Conservation (phyloP, 1,139 yeast species). For the Pichia inconspicua region DNA sequence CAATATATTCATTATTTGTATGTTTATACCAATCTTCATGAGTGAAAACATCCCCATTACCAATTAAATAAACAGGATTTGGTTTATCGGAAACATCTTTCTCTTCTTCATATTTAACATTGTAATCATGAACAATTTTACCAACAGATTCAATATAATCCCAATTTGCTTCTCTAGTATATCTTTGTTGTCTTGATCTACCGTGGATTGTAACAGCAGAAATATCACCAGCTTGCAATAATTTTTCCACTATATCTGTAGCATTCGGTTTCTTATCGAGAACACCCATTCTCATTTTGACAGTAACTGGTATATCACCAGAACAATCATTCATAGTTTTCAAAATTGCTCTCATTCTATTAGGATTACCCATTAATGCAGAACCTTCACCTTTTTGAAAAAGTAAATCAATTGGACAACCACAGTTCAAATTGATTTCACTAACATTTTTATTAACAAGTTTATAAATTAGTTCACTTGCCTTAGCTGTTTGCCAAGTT, state of each 20-base stretch:
- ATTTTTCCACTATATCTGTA: conserved; percentile 56
- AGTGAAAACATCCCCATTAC: conserved; percentile 89
- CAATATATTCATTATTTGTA: conserved; percentile 63
- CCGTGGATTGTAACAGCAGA: conserved; percentile 95
- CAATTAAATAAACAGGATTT: conserved; percentile 55
- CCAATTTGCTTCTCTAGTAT: conserved; percentile 92
- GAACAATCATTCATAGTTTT: conserved; percentile 86
- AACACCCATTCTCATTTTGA: conserved; percentile 88
- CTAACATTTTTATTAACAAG: conserved; percentile 46
- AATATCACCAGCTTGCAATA: conserved; percentile 56
- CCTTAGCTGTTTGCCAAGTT: conserved; percentile 90
- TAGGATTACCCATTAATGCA: conserved; percentile 85
- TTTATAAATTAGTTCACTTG: conserved; percentile 68
- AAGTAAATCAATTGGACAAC: conserved; percentile 92
- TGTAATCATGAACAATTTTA: conserved; percentile 50
- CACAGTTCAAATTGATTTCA: conserved; percentile 87
- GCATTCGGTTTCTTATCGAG: conserved; percentile 86
- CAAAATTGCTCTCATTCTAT: conserved; percentile 66
- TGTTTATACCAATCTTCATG: conserved; percentile 85
- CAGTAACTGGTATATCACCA: conserved; percentile 85
- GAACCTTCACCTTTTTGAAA: conserved; percentile 95
- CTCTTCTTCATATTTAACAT: conserved; percentile 45
- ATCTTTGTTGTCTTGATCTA: conserved; percentile 91
- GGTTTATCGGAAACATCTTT: conserved; percentile 46
- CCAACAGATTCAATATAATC: conserved; percentile 75